Conservation (phyloP, 2,329 filamentous ascomycete species). For the Talaromyces sp. region DNA sequence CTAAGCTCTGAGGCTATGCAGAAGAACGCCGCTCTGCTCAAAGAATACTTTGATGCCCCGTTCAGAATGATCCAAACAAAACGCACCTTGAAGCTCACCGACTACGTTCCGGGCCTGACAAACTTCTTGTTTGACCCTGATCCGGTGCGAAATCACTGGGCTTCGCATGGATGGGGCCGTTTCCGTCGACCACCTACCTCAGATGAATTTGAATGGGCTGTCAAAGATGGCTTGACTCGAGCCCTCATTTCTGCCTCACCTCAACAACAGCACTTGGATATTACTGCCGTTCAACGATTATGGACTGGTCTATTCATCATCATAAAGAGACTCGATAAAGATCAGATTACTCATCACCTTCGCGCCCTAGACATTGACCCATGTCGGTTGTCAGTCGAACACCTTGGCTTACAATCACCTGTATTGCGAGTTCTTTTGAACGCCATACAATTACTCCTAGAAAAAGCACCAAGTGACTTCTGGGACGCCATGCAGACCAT, state of each 20-base stretch:
- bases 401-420: slow-evolving; percentile 58
- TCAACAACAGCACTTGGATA: slow-evolving; percentile 42
- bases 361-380: slow-evolving; percentile 71
- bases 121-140: slow-evolving; percentile 77
- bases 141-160: slow-evolving; percentile 60
- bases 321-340: slow-evolving; percentile 65
- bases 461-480: slow-evolving; percentile 71
- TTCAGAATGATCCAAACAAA: slow-evolving; percentile 76
- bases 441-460: slow-evolving; percentile 64
- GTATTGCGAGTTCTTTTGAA: slow-evolving; percentile 66
- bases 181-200: slow-evolving; percentile 60
- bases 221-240: slow-evolving; percentile 65
- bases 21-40: slow-evolving; percentile 48
- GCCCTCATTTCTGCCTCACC: slow-evolving; percentile 60
- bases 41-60: slow-evolving; percentile 68
- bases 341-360: slow-evolving; percentile 71
- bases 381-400: slow-evolving; percentile 56
- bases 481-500: slow-evolving; percentile 85
- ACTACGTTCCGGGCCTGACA: slow-evolving; percentile 74
- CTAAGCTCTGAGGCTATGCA: slow-evolving; percentile 80
- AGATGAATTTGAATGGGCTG: slow-evolving; percentile 80
- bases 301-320: slow-evolving; percentile 76
- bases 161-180: slow-evolving; percentile 61
- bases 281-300: slow-evolving; percentile 60
- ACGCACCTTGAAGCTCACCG: slow-evolving; percentile 69